Percentiles rank a stretch among this genome's conserved stretches.
These are phyloP conservation scores for Fraxinus platypoda DNA, from an alignment of 305 asterid genomes.

Conservation along the genomic window DNA sequence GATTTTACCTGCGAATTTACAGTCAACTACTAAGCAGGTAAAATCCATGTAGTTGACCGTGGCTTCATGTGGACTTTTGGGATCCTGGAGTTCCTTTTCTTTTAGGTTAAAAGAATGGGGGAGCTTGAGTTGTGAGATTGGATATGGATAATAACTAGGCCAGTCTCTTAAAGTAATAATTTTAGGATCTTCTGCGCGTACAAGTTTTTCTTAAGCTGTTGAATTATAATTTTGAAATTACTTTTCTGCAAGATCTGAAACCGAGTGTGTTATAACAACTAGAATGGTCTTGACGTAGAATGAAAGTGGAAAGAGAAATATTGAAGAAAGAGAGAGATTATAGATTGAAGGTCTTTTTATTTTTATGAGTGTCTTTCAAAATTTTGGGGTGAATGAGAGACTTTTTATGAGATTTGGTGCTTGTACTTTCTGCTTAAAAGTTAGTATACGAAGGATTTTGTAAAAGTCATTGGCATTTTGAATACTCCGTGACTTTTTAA, in stretches of 20 bases:
- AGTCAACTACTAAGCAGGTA: background rate
- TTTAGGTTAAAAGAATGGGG: background rate
- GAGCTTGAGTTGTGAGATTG: background rate
- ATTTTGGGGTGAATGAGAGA: too few species aligned
- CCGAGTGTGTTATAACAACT: background rate
- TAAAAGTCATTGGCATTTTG: too few species aligned
- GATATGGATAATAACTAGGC: background rate
- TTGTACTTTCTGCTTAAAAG: too few species aligned
- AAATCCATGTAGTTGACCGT: too few species aligned
- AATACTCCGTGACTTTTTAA: too few species aligned
- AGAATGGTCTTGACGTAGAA: background rate
- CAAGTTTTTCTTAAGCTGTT: background rate
- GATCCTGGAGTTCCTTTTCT: background rate
- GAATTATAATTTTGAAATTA: background rate
- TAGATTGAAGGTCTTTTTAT: too few species aligned
- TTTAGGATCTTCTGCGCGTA: background rate
- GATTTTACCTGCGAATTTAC: background rate
- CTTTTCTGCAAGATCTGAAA: background rate
- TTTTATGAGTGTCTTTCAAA: too few species aligned
- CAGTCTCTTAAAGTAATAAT: background rate
- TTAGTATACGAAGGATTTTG: too few species aligned
- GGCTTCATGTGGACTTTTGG: background rate
- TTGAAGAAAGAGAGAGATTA: too few species aligned
- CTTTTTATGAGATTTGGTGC: too few species aligned
- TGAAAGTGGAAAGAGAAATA: too few species aligned